Evolutionary conservation across 768 basidiomycete genomes (phyloP).

Genomic region (Kwoniella dejecticola): DNA sequence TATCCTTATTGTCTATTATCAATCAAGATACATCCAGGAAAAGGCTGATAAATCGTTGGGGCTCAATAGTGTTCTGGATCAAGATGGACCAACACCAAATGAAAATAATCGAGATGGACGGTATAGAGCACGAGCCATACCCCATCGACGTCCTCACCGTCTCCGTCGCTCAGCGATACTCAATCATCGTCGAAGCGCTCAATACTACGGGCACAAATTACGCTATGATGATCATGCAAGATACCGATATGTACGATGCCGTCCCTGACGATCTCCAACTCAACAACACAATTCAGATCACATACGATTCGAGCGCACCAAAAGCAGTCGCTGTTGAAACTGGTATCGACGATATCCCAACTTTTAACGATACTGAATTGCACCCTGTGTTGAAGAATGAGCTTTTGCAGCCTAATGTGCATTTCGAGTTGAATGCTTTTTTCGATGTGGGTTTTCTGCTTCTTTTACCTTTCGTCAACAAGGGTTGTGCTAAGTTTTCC

Average conservation of each 20-base stretch:
- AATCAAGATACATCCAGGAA: too few relatives aligned
- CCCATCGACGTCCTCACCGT: slow-evolving; percentile 72
- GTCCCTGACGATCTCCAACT: slow-evolving; percentile 72
- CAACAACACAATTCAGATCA: slow-evolving; percentile 81
- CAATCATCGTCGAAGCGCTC: slow-evolving; percentile 83
- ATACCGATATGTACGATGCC: slow-evolving; percentile 83
- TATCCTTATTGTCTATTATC: too few relatives aligned
- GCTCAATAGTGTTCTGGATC: slow-evolving; percentile 52
- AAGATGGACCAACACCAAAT: slow-evolving; percentile 57
- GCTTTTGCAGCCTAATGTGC: slow-evolving; percentile 59
- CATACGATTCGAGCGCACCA: slow-evolving; percentile 65
- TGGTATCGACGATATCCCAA: slow-evolving; percentile 27
- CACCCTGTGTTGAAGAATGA: slow-evolving; percentile 65
- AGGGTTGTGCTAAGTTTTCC: not conserved
- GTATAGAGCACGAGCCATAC: slow-evolving; percentile 69
- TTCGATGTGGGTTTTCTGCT: slow-evolving; percentile 62
- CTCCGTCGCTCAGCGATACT: slow-evolving; percentile 89
- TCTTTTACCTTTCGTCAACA: not conserved
- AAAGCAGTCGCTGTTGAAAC: slow-evolving; percentile 63
- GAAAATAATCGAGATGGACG: slow-evolving; percentile 57
- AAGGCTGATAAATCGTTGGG: slow-evolving; percentile 8
- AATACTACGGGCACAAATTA: slow-evolving; percentile 84
- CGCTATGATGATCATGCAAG: slow-evolving; percentile 63
- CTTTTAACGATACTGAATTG: slow-evolving; percentile 59
- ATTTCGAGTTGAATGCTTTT: slow-evolving; percentile 68